Base-by-base conservation (phyloP, 805 yeast genomes). In the Zygosaccharomyces kombuchaensis region DNA sequence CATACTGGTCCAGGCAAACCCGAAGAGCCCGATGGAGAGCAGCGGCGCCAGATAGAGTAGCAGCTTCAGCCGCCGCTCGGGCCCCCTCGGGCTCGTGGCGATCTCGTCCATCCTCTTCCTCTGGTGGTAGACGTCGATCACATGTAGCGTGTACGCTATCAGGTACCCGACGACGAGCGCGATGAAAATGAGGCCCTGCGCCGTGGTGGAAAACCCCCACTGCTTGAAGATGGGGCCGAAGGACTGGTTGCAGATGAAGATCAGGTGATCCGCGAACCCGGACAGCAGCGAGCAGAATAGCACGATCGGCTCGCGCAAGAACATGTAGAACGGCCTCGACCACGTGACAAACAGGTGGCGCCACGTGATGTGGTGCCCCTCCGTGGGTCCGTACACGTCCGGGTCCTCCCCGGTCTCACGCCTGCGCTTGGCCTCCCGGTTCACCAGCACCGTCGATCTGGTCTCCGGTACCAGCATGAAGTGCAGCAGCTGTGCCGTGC, bases 181-280 rank as follows among this genome's bases (percentile, higher is more conserved):
- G 31, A 44, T 22, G 32, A 44, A 44, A 30, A 44, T 44, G 9
- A 44, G 36, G 19, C 46, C 46, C 22, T 44, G 46, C 17, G 27
- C 14, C 19, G 46, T 44, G 6, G 30, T n/a, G 4, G 46, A 44
- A 25, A 44, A 44, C 10, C 42, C 42, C 46, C 46, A 44, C 39
- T 44, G 46, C 23, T 25, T 19, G 29, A 44, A 44, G 17, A 44
- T 44, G 29, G 46, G 46, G 13, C 37, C 40, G 23, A 44, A 44
- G 5, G 46, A 30, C 27, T 44, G 42, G 21, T 44, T 44, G 38
- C 46, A 44, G 30, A 44, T 44, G 43, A 44, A 44, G 14, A 44
- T 44, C 43, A 44, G 39, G 34, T 44, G 46, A 22, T 44, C 46
- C 12, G 46, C 46, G 8, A 44, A 44, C 19, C 46, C 46, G 13